phyloP scores from a whole-genome alignment of 352 stramenopile species.

The Pythium rhizo-oryzae region DNA sequence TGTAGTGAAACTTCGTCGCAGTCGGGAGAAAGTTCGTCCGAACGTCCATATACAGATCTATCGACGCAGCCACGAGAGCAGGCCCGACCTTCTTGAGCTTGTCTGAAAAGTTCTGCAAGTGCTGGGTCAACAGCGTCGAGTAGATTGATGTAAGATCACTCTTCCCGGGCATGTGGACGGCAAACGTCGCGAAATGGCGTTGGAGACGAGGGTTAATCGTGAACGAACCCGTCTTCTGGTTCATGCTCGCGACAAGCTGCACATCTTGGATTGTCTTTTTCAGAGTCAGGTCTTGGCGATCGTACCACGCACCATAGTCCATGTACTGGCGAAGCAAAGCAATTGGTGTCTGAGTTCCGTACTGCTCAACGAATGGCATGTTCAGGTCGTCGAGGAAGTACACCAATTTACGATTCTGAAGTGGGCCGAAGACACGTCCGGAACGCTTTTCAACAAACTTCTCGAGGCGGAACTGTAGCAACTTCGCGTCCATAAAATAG shows the following conservation, averaged over 20 bases:
- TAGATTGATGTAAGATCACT: conserved; percentile 75
- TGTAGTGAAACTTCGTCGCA: conserved; percentile 93
- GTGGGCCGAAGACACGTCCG: conserved; percentile 82
- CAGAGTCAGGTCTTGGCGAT: conserved; percentile 81
- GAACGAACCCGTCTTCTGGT: conserved; percentile 91
- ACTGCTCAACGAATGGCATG: conserved; percentile 86
- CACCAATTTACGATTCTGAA: conserved; percentile 77
- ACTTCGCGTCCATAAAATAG: conserved; percentile 86
- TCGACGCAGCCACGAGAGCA: conserved; percentile 73
- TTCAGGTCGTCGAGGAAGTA: conserved; percentile 94
- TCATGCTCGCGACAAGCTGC: conserved; percentile 90
- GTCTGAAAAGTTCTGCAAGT: conserved; percentile 76
- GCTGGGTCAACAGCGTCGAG: conserved; percentile 59
- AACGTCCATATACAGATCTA: conserved; percentile 84
- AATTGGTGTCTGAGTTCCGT: conserved; percentile 90
- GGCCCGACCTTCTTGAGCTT: conserved; percentile 71
- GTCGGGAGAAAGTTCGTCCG: conserved; percentile 83
- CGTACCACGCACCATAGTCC: conserved; percentile 92
- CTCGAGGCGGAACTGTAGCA: conserved; percentile 82
- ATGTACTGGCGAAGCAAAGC: conserved; percentile 91
- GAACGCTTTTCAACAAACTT: conserved; percentile 86
- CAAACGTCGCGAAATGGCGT: conserved; percentile 88
- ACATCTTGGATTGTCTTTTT: conserved; percentile 92
- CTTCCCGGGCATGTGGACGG: conserved; percentile 64
- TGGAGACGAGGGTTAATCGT: conserved; percentile 87